Evolutionary conservation across 225 moss, liverwort and hornwort species (phyloP), one percentile per base, ranked within the genome.

Genomic region (Pleurozium schreberi): DNA sequence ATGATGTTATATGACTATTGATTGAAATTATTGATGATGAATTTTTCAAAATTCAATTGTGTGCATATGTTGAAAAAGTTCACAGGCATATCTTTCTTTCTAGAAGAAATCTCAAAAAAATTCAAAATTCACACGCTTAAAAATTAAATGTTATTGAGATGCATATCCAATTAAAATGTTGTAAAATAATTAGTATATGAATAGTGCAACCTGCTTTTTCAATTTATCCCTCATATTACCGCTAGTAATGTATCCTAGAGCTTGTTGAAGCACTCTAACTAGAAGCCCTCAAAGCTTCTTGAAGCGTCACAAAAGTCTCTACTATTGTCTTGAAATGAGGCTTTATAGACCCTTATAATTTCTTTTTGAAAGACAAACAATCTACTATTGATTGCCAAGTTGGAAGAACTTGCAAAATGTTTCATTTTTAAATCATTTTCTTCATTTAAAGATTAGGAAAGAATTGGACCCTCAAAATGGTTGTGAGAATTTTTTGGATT

Each of bases 21-120:
- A n/a, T 57, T 11, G 11, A 17, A n/a, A 79, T 0, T 0, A 0
- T 55, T n/a, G 10, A 55, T 34, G 16, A 8, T 59, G 11, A 40
- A n/a, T 40, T n/a, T 33, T n/a, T 27, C 27, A 28, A 79, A 79
- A 58, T 27, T 55, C 27, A 18, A n/a, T n/a, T n/a, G 16, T 58
- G 1, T 40, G 1, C 2, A n/a, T n/a, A 34, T 23, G 5, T n/a
- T 38, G 25, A 17, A 57, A 55, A 57, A 17, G 1, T 57, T 57
- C 3, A 78, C 6, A 55, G 57, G 6, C 3, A 17, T 55, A 40
- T 27, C 11, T n/a, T 55, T 7, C 0, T 53, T 19, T 57, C 3
- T 26, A 26, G 2, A 57, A 57, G 7, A 57, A 77, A 36, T n/a
- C 7, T 22, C 0, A 34, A 76, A 52, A 76, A 52, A 19, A 52